phyloP scores from a whole-genome alignment of 2,329 filamentous ascomycete genomes.

The Beauveria caledonica region DNA sequence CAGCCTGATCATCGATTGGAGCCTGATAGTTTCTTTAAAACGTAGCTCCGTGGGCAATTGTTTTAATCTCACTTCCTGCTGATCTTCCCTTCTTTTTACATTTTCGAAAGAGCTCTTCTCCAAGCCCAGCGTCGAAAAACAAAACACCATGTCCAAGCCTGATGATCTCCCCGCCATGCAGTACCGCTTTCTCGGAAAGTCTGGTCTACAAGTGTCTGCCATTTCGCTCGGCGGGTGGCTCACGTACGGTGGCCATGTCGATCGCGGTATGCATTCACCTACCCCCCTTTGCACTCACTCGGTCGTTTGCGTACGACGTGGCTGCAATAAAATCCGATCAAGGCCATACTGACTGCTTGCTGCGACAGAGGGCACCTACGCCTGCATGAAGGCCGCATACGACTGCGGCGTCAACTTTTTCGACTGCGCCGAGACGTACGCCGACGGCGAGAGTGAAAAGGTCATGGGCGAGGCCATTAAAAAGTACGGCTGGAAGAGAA shows the following conservation, averaged over 20 bases:
- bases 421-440: constrained; percentile 51
- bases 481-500: constrained; percentile 52
- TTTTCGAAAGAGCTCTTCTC: too few species aligned
- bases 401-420: constrained; percentile 56
- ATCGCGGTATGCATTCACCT: constrained; percentile 42
- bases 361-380: constrained; percentile 36
- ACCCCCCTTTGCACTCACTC: background rate
- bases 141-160: constrained; percentile 28
- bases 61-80: background rate
- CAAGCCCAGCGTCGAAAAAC: background rate
- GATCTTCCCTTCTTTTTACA: background rate
- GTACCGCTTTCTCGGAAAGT: constrained; percentile 63
- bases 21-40: background rate
- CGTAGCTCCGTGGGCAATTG: background rate
- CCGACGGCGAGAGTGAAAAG: constrained; percentile 52
- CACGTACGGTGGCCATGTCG: constrained; percentile 67
- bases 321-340: too few species aligned
- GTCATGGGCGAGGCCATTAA: constrained; percentile 54
- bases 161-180: constrained; percentile 48
- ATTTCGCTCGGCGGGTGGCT: constrained; percentile 66
- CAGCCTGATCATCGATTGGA: constrained; percentile 2
- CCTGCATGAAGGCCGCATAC: constrained; percentile 54
- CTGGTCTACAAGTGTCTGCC: constrained; percentile 65
- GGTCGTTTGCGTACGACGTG: too few species aligned
- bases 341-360: constrained; percentile 9